Percentiles rank a stretch among this genome's conserved stretches.
These are phyloP conservation scores for Globisporangium carolinianum DNA, from an alignment of 352 stramenopile genomes.

Conservation along the genomic window DNA sequence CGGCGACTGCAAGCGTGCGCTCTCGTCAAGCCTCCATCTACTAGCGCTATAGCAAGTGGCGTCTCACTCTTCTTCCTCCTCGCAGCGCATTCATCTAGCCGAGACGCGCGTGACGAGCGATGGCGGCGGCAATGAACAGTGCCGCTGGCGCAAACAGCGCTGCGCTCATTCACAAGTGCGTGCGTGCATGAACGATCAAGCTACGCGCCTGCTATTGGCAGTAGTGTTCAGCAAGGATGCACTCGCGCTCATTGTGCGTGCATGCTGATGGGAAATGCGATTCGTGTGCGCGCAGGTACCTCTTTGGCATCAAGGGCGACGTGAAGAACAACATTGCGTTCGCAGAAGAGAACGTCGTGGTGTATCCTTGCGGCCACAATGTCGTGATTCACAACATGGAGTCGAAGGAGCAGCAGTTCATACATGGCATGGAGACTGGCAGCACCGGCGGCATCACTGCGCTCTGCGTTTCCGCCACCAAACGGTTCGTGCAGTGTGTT, in stretches of 20 bases:
- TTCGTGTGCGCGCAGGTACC: slow-evolving; percentile 27
- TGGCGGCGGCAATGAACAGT: slow-evolving; percentile 5
- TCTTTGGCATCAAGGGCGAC: slow-evolving; percentile 80
- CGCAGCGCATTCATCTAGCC: too few species aligned
- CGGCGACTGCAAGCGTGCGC: too few species aligned
- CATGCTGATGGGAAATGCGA: background rate
- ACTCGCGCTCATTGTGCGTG: background rate
- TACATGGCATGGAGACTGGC: slow-evolving; percentile 75
- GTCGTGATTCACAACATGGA: slow-evolving; percentile 86
- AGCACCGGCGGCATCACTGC: slow-evolving; percentile 80
- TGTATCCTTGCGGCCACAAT: slow-evolving; percentile 87
- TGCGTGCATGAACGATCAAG: too few species aligned
- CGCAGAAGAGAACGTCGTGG: slow-evolving; percentile 76
- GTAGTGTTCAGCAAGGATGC: background rate
- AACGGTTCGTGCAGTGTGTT: slow-evolving; percentile 24
- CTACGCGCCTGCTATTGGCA: too few species aligned
- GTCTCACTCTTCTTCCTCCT: background rate
- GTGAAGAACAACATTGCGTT: slow-evolving; percentile 84
- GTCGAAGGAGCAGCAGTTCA: slow-evolving; percentile 87
- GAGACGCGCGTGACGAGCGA: background rate
- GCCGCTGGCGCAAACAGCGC: slow-evolving; percentile 19
- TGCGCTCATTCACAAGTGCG: slow-evolving; percentile 37
- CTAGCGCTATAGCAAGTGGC: too few species aligned
- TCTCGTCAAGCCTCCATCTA: too few species aligned
- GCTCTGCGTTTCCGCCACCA: slow-evolving; percentile 72